Evolutionary conservation across 176 grass and related monocot species (phyloP).

Genomic region (bread wheat (Triticum aestivum)): DNA sequence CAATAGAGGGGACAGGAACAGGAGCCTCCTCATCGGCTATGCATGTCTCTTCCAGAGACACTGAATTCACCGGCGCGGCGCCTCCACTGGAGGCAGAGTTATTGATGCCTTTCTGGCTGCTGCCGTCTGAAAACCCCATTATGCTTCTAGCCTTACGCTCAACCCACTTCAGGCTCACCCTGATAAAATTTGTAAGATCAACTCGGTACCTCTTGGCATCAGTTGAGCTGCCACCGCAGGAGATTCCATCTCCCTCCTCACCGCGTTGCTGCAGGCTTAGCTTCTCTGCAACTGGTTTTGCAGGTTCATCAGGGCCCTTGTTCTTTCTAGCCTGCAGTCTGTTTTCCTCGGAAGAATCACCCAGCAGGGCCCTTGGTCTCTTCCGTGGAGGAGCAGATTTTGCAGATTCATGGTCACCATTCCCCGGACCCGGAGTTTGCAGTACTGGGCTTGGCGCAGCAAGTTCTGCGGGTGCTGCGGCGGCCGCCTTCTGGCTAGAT

Average conservation of each 20-base stretch:
- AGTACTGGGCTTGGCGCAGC: not conserved
- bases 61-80: too few relatives aligned
- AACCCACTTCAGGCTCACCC: slow-evolving; percentile 36
- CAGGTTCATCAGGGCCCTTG: too few relatives aligned
- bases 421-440: not conserved
- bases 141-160: slow-evolving; percentile 37
- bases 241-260: not conserved
- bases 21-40: slow-evolving; percentile 24
- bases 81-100: too few relatives aligned
- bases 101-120: not conserved
- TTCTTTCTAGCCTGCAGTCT: too few relatives aligned
- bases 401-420: not conserved
- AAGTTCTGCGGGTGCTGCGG: not conserved
- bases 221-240: not conserved
- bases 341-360: not conserved
- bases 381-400: too few relatives aligned
- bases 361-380: too few relatives aligned
- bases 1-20: slow-evolving; percentile 25
- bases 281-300: not conserved
- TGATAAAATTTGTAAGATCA: slow-evolving; percentile 3
- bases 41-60: slow-evolving; percentile 17
- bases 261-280: not conserved
- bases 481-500: not conserved
- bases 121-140: too few relatives aligned
- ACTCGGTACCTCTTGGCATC: not conserved